A percentile compares a stretch with the other conserved stretches of the same genome.
Conservation (phyloP, 2,329 filamentous ascomycete genomes). For the Epichloe amarillans region DNA sequence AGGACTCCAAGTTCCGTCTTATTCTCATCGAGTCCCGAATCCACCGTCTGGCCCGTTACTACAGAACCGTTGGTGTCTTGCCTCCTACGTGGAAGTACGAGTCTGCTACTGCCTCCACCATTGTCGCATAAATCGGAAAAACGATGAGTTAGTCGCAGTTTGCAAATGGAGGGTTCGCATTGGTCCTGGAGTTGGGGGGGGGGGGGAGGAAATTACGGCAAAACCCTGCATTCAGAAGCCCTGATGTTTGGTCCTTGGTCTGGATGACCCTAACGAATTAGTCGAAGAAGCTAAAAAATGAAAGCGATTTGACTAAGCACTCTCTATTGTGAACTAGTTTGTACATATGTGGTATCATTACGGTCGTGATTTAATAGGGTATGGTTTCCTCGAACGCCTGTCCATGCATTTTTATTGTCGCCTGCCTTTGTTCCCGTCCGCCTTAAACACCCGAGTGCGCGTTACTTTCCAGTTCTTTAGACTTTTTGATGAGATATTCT, state of each 20-base stretch:
- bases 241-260: constrained; percentile 27
- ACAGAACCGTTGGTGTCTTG: constrained; percentile 83
- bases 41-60: constrained; percentile 98
- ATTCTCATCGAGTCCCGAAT: constrained; percentile 99
- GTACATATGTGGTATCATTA: not conserved
- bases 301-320: constrained; percentile 15
- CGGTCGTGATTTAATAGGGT: not conserved
- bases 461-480: constrained; percentile 46
- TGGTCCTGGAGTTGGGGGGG: constrained; percentile 31
- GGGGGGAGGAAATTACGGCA: constrained; percentile 25
- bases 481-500: constrained; percentile 56
- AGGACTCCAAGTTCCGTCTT: constrained; percentile 99
- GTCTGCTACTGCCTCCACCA: constrained; percentile 87
- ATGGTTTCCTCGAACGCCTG: constrained; percentile 5
- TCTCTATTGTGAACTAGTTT: not conserved
- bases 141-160: constrained; percentile 2
- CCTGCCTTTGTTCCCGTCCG: not conserved
- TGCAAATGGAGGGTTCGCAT: constrained; percentile 18
- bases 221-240: constrained; percentile 30
- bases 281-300: constrained; percentile 19
- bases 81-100: constrained; percentile 98
- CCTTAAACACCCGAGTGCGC: not conserved
- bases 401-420: not conserved
- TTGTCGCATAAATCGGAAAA: constrained; percentile 59
- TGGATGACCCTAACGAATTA: constrained; percentile 16